These are phyloP conservation scores for Agrocybe pediades DNA, from an alignment of 768 basidiomycete genomes.

Conservation along the genomic window DNA sequence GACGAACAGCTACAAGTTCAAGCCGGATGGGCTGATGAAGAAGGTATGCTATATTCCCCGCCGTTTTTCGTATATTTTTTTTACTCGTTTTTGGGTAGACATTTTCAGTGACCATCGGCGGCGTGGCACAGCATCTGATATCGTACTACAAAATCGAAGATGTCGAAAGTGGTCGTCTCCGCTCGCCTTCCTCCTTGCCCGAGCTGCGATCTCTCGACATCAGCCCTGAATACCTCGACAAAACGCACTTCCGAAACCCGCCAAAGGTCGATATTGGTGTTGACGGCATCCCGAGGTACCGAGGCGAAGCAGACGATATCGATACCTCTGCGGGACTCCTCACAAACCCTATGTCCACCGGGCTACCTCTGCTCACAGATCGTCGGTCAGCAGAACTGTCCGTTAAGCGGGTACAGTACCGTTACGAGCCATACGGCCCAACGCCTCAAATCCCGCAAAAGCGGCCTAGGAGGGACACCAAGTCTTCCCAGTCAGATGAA, in stretches of 20 bases:
- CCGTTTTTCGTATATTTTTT: slow-evolving; percentile 4
- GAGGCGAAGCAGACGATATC: slow-evolving; percentile 80
- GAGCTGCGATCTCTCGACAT: slow-evolving; percentile 88
- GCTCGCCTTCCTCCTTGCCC: slow-evolving; percentile 84
- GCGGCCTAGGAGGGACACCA: slow-evolving; percentile 38
- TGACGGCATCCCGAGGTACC: slow-evolving; percentile 82
- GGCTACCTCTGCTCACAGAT: slow-evolving; percentile 50
- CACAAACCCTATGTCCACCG: slow-evolving; percentile 40
- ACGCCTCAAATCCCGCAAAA: slow-evolving; percentile 30
- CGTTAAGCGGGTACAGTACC: slow-evolving; percentile 40
- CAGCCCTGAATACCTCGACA: slow-evolving; percentile 84
- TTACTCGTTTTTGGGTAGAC: slow-evolving; percentile 52
- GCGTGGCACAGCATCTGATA: slow-evolving; percentile 88
- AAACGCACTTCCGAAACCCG: slow-evolving; percentile 88
- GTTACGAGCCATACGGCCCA: slow-evolving; percentile 47
- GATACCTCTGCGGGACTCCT: slow-evolving; percentile 45
- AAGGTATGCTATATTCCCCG: slow-evolving; percentile 60
- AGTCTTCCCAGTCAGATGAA: slow-evolving; percentile 20
- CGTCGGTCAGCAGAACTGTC: slow-evolving; percentile 39
- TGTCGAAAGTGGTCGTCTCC: slow-evolving; percentile 84
- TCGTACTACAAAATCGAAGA: slow-evolving; percentile 95
- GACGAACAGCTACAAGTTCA: slow-evolving; percentile 94
- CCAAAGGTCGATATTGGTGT: slow-evolving; percentile 85
- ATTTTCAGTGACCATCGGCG: slow-evolving; percentile 84
- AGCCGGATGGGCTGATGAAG: slow-evolving; percentile 92